Conservation (phyloP, 2,329 filamentous ascomycete species). For the Aspergillus melleus region DNA sequence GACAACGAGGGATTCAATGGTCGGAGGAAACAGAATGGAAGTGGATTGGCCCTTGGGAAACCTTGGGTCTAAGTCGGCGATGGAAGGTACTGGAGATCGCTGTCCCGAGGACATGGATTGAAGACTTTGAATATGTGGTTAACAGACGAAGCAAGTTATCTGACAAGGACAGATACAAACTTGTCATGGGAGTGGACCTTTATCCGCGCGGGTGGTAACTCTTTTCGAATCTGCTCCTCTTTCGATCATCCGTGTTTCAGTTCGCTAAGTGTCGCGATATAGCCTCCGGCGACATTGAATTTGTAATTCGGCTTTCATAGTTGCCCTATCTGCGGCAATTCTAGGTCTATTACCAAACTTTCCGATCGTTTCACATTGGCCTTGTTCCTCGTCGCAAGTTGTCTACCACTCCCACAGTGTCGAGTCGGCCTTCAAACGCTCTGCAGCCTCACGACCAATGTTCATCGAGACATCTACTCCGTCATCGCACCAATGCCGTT, state of each 20-base stretch:
- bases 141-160: background rate
- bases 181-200: slow-evolving; percentile 5
- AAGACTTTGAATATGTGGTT: background rate
- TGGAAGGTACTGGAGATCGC: slow-evolving; percentile 11
- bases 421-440: background rate
- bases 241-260: background rate
- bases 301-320: background rate
- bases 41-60: slow-evolving; percentile 11
- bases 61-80: background rate
- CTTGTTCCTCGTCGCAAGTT: too few relatives aligned
- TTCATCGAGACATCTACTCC: background rate
- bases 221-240: background rate
- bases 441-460: background rate
- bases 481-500: background rate
- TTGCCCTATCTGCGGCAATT: too few relatives aligned
- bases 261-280: background rate
- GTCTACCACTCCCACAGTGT: background rate
- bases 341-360: too few relatives aligned
- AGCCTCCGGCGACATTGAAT: too few relatives aligned
- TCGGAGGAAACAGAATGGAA: background rate
- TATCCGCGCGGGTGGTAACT: slow-evolving; percentile 8
- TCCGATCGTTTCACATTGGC: too few relatives aligned
- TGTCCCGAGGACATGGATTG: background rate
- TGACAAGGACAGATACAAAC: background rate
- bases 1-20: background rate